Evolutionary conservation across 306 rosid genomes (phyloP), one percentile per base, ranked within the genome.

Genomic region (Luffa acutangula): DNA sequence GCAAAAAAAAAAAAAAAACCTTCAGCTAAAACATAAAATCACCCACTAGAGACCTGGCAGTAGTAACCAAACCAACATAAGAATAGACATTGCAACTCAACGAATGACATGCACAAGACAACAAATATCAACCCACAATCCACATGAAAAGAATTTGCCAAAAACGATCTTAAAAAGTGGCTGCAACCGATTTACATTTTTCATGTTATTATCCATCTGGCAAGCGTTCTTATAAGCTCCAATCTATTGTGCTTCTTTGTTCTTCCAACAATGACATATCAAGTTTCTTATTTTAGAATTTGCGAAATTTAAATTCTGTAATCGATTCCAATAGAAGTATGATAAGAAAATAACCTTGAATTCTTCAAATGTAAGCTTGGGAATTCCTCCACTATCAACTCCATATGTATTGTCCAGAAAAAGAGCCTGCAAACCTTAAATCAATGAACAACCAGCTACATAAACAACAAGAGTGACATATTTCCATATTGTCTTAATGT

Each of bases 361-460:
- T 82, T 91, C 92, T 78, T 93, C 93, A 80, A 84, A 95, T 65
- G 94, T 89, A 85, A 95, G 90, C 69, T 88, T 93, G 62, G 99
- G 99, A 85, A 95, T 95, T 17, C 99, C 99, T 82, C 99, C 99
- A 13, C 99, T 93, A 83, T 95, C 99, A 82, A 95, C 98, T 49
- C 97, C 98, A 76, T 91, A 95, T 49, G 98, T 87, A 82, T 88
- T 95, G 83, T 95, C 98, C 10, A 98, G 99, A 84, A 88, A 95
- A 80, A 95, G 98, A 83, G 97, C 97, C 99, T 95, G 92, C 42
- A 36, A 45, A 53, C 77, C 64, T 75, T 37, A 18, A 4, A 75
- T 53, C 78, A 36, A 53, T 75, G 64, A 51, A 34, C 17, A 36
- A 75, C 43, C 48, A 36, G 49, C 34, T 18, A 75, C 43, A 36